Evolutionary conservation across 1,284 basidiomycete genomes (phyloP), one percentile per base, ranked within the genome.

Genomic region (Microbotryum saponariae): DNA sequence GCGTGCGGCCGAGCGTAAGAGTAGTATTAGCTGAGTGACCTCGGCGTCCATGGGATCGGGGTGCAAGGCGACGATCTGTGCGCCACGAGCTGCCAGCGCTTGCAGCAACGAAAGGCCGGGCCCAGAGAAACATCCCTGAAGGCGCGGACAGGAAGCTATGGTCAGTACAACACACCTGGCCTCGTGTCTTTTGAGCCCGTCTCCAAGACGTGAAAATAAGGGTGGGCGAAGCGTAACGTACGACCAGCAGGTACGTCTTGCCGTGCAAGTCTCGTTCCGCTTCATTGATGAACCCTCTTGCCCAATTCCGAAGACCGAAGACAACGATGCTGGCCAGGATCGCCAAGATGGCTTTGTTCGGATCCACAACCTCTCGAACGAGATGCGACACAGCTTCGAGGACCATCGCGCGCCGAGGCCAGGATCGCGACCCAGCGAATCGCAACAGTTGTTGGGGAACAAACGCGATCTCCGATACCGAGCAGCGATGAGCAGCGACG

Each of bases 11-110:
- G 60, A 65, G 16, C 66, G 65, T 9, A 71, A 51, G 54, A 71
- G 69, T 42, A 67, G 50, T 25, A 70, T 44, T n/a, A 71, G 64
- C 58, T 71, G 69, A 12, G 69, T 51, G 42, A 70, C 55, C 2
- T 53, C 27, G 6, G 70, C 55, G 6, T 59, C 31, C 25, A 57
- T 25, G 3, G 67, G 65, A 37, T 56, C 46, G 18, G 65, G 69
- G 44, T 66, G 62, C 6, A 71, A 54, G 14, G 62, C 61, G 49
- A 71, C 59, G 20, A 70, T 59, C 50, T 70, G 69, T 2, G 69
- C 67, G 20, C 70, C 69, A 33, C 60, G 54, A 2, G 31, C n/a
- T 16, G 70, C 70, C 21, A 71, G 59, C 12, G 49, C 54, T 14
- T 60, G 58, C 14, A 66, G 51, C 14, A 70, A 56, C 3, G 57